These are phyloP conservation scores for Amanita jacksonii DNA, from an alignment of 768 basidiomycete genomes.

Conservation along the genomic window DNA sequence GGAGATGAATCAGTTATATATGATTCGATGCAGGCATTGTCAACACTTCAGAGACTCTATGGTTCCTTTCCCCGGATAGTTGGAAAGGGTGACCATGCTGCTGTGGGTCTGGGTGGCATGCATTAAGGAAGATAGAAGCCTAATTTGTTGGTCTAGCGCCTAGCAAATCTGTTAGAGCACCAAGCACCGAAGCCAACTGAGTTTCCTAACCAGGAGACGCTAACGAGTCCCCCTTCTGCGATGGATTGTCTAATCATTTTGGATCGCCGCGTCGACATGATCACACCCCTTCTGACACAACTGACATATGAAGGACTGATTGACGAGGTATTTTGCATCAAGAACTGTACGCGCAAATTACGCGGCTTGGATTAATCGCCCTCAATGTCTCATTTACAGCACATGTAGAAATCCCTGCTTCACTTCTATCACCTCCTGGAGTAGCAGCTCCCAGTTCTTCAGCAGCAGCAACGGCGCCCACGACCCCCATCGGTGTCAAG, in stretches of 20 bases:
- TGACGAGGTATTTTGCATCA: conserved; percentile 86
- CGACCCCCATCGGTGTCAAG: conserved; percentile 42
- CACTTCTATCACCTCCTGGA: conserved; percentile 50
- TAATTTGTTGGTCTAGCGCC: conserved; percentile 39
- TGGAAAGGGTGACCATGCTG: conserved; percentile 87
- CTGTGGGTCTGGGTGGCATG: conserved; percentile 31
- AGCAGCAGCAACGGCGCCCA: conserved; percentile 22
- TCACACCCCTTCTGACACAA: conserved; percentile 91
- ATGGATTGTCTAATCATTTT: conserved; percentile 85
- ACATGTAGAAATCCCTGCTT: conserved; percentile 72
- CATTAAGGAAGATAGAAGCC: conserved; percentile 4
- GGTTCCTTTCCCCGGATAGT: conserved; percentile 87
- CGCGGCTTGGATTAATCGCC: not conserved
- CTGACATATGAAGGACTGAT: conserved; percentile 94
- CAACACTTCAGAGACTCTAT: conserved; percentile 74
- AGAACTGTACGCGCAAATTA: conserved; percentile 58
- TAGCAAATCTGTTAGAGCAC: conserved; percentile 62
- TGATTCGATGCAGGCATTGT: conserved; percentile 81
- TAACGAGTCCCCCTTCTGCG: conserved; percentile 40
- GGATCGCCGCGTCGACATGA: conserved; percentile 89
- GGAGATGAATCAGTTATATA: conserved; percentile 88
- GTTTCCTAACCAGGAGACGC: conserved; percentile 27
- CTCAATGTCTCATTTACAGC: conserved; percentile 31
- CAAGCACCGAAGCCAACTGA: conserved; percentile 36
- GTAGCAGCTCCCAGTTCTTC: conserved; percentile 32